Evolutionary conservation across 176 grass and related monocot species (phyloP), one percentile per base, ranked within the genome.

Genomic region (Bromus sterilis): DNA sequence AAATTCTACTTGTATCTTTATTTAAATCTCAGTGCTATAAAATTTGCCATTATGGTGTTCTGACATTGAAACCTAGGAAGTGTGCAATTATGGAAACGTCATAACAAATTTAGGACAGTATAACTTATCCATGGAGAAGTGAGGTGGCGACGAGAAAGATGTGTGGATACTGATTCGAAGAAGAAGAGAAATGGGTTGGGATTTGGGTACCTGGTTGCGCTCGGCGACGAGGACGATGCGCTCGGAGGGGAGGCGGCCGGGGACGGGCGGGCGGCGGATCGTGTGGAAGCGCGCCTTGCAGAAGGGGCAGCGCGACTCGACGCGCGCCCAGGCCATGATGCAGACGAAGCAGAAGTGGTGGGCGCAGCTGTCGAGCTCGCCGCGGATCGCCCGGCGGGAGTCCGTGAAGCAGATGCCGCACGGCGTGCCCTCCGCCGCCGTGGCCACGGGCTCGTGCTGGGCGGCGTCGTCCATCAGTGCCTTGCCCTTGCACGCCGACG

Each of bases 291-390:
- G 88, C 56, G 75, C 83, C 76, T 93, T 98, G 81, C 92, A 98
- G 36, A 88, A 88, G 60, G 95, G 92, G 84, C 95, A 98, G 43
- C 92, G 88, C 12, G 95, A 88, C 78, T 98, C 92, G 66, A 98
- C 80, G 81, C 93, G 93, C 18, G 75, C 90, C 95, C 95, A 94
- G 64, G 91, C 95, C 95, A 94, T 91, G 74, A 98, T 90, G 86
- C 90, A 98, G 69, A 98, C 81, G 84, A 94, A 98, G 84, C 95
- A 98, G 76, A 98, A 98, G 77, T 68, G 81, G 84, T 98, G 95
- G 16, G 71, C 71, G 71, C 92, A 98, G 84, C 90, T 78, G 81
- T 98, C 95, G 36, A 93, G 87, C 78, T 76, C 77, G 75, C 92
- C 95, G 30, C 64, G 81, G 68, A 98, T 86, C 78, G 82, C 82